Evolutionary conservation across 768 basidiomycete species (phyloP).

Genomic region (Mycena epipterygia): DNA sequence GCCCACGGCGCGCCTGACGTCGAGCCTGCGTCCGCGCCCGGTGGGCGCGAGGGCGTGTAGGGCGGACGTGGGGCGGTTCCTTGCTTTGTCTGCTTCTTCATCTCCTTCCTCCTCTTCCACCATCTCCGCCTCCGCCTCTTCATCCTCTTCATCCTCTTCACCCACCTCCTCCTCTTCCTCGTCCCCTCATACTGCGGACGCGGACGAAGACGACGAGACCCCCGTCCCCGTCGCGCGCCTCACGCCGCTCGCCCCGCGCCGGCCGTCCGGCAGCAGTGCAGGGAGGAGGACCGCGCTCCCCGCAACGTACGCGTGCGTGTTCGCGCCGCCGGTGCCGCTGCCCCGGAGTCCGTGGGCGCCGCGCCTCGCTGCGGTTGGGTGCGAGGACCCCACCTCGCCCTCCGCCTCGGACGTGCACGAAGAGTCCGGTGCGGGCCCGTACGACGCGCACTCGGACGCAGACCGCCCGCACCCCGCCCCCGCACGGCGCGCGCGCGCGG

Average conservation of each 20-base stretch:
- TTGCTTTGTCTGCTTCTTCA: background rate
- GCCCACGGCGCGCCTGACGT: constrained; percentile 11
- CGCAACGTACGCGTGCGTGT: constrained; percentile 22
- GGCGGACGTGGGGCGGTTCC: constrained; percentile 1
- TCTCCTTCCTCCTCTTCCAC: too few relatives aligned
- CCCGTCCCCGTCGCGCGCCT: constrained; percentile 29
- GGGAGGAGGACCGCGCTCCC: constrained; percentile 12
- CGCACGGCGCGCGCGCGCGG: constrained; percentile 31
- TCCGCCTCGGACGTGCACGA: background rate
- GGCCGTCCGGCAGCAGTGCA: background rate
- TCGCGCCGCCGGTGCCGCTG: constrained; percentile 22
- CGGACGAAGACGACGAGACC: background rate
- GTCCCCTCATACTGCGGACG: background rate
- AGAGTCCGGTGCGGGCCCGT: background rate
- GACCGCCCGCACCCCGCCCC: constrained; percentile 2
- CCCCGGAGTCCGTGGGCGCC: constrained; percentile 29
- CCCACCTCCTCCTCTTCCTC: background rate
- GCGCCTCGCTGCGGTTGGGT: background rate
- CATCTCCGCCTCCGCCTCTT: too few relatives aligned
- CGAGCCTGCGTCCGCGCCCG: background rate
- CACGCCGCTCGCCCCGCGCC: background rate
- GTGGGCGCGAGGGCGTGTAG: constrained; percentile 1
- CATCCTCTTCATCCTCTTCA: background rate
- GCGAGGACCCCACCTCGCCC: background rate
- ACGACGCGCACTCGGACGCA: background rate